Base-by-base conservation (phyloP, 768 basidiomycete species). In the Rhodotorula taiwanensis region DNA sequence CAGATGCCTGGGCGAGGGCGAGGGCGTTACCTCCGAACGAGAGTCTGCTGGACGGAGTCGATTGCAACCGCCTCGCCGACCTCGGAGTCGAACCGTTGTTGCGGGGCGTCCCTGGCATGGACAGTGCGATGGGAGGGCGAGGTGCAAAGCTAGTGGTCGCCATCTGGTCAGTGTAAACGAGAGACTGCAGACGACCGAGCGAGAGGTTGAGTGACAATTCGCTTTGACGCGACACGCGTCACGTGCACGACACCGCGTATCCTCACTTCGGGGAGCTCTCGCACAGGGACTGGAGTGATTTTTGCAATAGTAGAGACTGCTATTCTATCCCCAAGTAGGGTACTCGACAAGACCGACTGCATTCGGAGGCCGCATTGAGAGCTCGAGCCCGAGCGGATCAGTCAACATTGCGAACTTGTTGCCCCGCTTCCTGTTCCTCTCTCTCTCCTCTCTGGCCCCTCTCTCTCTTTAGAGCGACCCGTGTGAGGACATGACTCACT, bases 41-140 rank as follows among this genome's bases (percentile, higher is more conserved):
- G 27, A 27, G 7, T 6, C 16, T n/a, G 20, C 23, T 21, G 20
- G 57, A 34, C 5, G 58, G 42, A 25, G 51, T 45, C 34, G 58
- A 55, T 16, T 39, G 53, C 39, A 62, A 13, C 34, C 62, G 55
- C 20, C 51, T 33, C 23, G 51, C 51, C 23, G 34, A 36, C 33
- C 51, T 33, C 34, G 51, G 51, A 5, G 51, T 52, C 33, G 33
- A 33, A 5, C 11, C 5, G 2, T 16, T 9, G 23, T 33, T 25
- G 51, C 51, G 51, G 0, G 42, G 21, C n/a, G 39, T 33, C 9
- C 30, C 18, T 9, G 49, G 36, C 36, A 39, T 9, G 30, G 30
- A 28, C 49, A 0, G n/a, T 9, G 36, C 25, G 36, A 28, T 11
- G 23, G 41, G 27, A 14, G 21, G 34, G 53, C 21, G 30, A 4